These are phyloP conservation scores for Hibiscus syriacus DNA, from an alignment of 345 rosid genomes.

Conservation along the genomic window DNA sequence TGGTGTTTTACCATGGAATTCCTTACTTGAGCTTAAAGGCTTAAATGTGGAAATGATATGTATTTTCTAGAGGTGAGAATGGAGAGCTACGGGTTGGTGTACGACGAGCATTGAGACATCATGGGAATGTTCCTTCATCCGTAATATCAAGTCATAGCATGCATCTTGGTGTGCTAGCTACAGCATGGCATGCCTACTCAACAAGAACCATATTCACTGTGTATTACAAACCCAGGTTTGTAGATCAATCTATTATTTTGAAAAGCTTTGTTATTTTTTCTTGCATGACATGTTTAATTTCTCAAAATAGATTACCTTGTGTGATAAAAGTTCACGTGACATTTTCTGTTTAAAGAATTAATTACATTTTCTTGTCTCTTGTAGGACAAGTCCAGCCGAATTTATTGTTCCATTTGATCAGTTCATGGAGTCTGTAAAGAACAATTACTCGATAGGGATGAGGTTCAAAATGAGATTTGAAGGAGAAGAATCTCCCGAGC, in stretches of 20 bases:
- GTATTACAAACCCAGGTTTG: constrained; percentile 80
- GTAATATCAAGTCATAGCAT: constrained; percentile 90
- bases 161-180: constrained; percentile 90
- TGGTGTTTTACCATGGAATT: not conserved
- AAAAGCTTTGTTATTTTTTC: not conserved
- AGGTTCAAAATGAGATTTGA: constrained; percentile 88
- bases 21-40: no score
- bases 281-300: not conserved
- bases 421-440: constrained; percentile 68
- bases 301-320: not conserved
- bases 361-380: not conserved
- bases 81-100: constrained; percentile 86
- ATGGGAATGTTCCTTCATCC: constrained; percentile 61
- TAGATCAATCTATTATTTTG: not conserved
- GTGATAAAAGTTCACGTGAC: not conserved
- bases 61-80: constrained; percentile 59
- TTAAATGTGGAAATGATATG: not conserved
- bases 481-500: constrained; percentile 91
- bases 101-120: constrained; percentile 78
- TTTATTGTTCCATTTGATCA: constrained; percentile 74
- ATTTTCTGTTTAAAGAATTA: no score
- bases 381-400: constrained; percentile 81
- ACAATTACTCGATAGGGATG: constrained; percentile 68
- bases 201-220: constrained; percentile 82
- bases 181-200: constrained; percentile 76